Conservation (phyloP, 2,329 filamentous ascomycete species). For the Nothophaeocryptopus gaeumannii region DNA sequence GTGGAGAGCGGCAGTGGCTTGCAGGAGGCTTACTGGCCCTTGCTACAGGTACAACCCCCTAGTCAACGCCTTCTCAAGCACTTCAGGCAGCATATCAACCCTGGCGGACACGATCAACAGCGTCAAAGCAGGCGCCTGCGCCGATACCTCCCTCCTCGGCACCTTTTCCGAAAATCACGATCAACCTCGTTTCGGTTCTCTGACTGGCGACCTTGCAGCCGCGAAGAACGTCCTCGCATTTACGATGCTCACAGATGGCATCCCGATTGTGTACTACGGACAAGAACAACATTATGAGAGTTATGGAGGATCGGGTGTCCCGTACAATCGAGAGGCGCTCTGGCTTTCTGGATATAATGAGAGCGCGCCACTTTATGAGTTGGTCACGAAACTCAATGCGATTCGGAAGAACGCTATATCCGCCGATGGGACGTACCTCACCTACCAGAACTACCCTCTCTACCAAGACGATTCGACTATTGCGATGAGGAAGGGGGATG, state of each 20-base stretch:
- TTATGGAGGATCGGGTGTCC: constrained; percentile 33
- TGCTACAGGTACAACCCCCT: constrained; percentile 38
- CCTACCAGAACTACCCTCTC: constrained; percentile 39
- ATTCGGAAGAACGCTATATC: constrained; percentile 48
- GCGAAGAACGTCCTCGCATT: constrained; percentile 62
- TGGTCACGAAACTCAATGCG: constrained; percentile 47
- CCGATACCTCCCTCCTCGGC: constrained; percentile 39
- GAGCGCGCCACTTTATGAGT: constrained; percentile 19
- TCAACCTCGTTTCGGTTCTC: constrained; percentile 42
- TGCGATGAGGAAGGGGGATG: constrained; percentile 49
- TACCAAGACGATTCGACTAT: constrained; percentile 44
- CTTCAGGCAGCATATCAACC: constrained; percentile 37
- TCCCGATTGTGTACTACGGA: constrained; percentile 65
- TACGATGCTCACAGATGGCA: constrained; percentile 59
- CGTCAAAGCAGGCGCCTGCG: constrained; percentile 35
- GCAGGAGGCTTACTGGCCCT: neutral
- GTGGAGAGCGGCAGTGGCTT: neutral
- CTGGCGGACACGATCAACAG: constrained; percentile 36
- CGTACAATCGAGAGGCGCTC: constrained; percentile 42
- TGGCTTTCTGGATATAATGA: constrained; percentile 45
- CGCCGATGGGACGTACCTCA: constrained; percentile 40
- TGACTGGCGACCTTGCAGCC: constrained; percentile 54
- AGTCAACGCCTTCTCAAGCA: constrained; percentile 37
- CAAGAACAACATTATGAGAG: constrained; percentile 59
- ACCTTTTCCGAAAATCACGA: constrained; percentile 42